Conservation (phyloP, 1,139 yeast species). For the Tardiomyces depauwii region DNA sequence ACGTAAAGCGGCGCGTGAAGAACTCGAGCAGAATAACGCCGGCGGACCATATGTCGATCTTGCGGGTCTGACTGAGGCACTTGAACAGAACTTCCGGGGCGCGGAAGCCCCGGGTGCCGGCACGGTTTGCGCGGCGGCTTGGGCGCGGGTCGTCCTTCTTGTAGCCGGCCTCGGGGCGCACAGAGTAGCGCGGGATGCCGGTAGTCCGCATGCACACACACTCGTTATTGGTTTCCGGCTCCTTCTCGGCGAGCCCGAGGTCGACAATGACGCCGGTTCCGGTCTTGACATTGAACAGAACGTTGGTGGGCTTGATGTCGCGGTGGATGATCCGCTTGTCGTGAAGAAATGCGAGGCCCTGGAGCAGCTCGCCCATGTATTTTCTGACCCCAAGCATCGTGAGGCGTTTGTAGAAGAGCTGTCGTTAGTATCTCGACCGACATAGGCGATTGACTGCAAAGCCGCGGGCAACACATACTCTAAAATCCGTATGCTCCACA, state of each 20-base stretch:
- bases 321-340: slow-evolving; percentile 70
- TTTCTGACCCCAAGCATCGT: slow-evolving; percentile 70
- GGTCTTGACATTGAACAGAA: slow-evolving; percentile 63
- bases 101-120: slow-evolving; percentile 94
- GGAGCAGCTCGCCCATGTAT: slow-evolving; percentile 70
- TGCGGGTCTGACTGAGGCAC: slow-evolving; percentile 73
- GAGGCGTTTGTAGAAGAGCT: slow-evolving; percentile 59
- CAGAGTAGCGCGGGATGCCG: slow-evolving; percentile 3
- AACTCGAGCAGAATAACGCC: slow-evolving; percentile 76
- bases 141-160: slow-evolving; percentile 40
- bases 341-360: slow-evolving; percentile 69
- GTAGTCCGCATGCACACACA: slow-evolving; percentile 11
- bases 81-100: slow-evolving; percentile 91
- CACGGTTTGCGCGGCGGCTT: slow-evolving; percentile 89
- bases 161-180: slow-evolving; percentile 19
- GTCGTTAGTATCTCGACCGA: too few relatives aligned
- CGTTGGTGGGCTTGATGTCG: slow-evolving; percentile 85
- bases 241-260: slow-evolving; percentile 76
- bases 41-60: slow-evolving; percentile 86
- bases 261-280: slow-evolving; percentile 82
- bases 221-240: slow-evolving; percentile 3
- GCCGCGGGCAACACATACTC: slow-evolving; percentile 21
- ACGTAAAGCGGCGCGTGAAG: slow-evolving; percentile 65
- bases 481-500: slow-evolving; percentile 82
- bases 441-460: too few relatives aligned